Base-by-base conservation (phyloP, 495 filamentous ascomycete genomes). In the Baudoinia panamericana region DNA sequence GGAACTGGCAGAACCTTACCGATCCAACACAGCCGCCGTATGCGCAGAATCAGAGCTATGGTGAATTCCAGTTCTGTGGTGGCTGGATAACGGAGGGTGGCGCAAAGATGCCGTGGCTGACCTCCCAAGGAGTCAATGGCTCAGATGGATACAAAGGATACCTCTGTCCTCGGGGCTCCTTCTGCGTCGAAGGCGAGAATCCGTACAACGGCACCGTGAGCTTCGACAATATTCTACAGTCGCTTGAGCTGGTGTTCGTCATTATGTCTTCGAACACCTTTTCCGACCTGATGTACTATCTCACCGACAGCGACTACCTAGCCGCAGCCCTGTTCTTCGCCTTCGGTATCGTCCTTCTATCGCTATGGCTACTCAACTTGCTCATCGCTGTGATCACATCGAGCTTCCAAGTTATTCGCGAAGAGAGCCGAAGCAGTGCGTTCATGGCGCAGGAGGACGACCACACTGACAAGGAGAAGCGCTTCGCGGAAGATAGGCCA, bases 181-280 rank as follows among this genome's bases (percentile, higher is more conserved):
- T 77, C 6, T 99, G 90, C 55, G 68, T 94, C 19, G 74, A 86
- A 59, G 75, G 78, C 33, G 47, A 59, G 7, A 93, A 83, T 48
- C 92, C 88, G 0, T 92, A 75, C 63, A 83, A 80, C 39, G 76
- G 75, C 31, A 96, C 90, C 2, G 69, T 94, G 52, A 88, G 80
- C 59, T 99, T 95, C 56, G 88, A 99, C 57, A 90, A 96, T 53
- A 92, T 96, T 23, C 54, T 85, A 6, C 75, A 93, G 38, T 93
- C 86, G 2, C 61, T 95, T 21, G 84, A 96, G 62, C 61, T 95
- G 31, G 88, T 99, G n/a, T 99, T 99, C 59, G 85, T 99, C 26
- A 76, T 96, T 49, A 95, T 99, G 84, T 93, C 82, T 50, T 84
- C 84, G 12, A 99, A 99, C 60, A 96, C 90, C 0, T 96, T 87